Conservation (phyloP, 2,329 filamentous ascomycete genomes). For the Apiospora phragmitis region DNA sequence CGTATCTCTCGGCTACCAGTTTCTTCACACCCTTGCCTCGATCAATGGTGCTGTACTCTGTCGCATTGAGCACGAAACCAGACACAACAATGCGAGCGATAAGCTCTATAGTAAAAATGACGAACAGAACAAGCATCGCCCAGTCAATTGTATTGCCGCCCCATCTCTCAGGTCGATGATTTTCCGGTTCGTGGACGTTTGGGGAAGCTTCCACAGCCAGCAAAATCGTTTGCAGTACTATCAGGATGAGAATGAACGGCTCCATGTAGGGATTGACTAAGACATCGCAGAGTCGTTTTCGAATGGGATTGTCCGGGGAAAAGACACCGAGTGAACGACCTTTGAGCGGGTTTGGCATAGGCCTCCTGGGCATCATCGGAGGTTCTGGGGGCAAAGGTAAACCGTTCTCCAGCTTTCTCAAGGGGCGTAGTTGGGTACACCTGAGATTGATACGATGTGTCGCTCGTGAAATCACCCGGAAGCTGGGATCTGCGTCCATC, state of each 20-base stretch:
- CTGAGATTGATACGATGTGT: constrained; percentile 55
- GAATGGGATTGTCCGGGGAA: constrained; percentile 71
- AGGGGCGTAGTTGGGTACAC: constrained; percentile 39
- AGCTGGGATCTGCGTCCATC: constrained; percentile 50
- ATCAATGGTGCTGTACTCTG: constrained; percentile 90
- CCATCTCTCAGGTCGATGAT: constrained; percentile 65
- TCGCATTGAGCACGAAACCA: constrained; percentile 85
- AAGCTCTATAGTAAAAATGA: constrained; percentile 87
- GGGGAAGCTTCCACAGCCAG: constrained; percentile 79
- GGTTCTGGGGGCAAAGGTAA: constrained; percentile 27
- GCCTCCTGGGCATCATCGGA: constrained; percentile 33
- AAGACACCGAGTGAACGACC: constrained; percentile 88
- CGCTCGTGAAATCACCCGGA: constrained; percentile 44
- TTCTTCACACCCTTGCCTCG: constrained; percentile 72
- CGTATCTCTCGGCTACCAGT: constrained; percentile 74
- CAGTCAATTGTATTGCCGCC: constrained; percentile 69
- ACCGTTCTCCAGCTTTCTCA: constrained; percentile 46
- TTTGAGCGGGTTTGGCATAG: constrained; percentile 73
- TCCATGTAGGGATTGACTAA: constrained; percentile 86
- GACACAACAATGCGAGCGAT: constrained; percentile 86
- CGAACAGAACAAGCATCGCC: constrained; percentile 78
- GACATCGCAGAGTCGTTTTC: constrained; percentile 76
- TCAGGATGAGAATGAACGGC: constrained; percentile 81
- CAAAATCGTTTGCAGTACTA: constrained; percentile 85
- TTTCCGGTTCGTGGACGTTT: constrained; percentile 64